Evolutionary conservation across 495 filamentous ascomycete species (phyloP).

Genomic region (Haplographium delicatum): DNA sequence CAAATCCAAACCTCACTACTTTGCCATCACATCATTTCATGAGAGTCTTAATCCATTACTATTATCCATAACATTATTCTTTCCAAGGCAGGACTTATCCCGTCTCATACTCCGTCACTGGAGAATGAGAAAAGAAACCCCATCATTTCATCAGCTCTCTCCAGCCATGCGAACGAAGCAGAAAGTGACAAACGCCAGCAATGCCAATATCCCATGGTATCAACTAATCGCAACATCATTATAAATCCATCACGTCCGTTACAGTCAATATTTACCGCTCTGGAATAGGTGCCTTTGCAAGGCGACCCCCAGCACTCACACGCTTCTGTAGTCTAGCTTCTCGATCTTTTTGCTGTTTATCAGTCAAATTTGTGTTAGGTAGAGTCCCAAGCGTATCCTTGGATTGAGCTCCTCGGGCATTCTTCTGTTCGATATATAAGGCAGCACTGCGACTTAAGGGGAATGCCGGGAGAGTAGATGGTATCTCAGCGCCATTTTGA

Average conservation of each 20-base stretch:
- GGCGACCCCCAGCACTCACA: conserved; percentile 54
- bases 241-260: conserved; percentile 2
- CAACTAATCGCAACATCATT: conserved; percentile 20
- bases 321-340: conserved; percentile 55
- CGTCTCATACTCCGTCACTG: not conserved
- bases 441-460: conserved; percentile 71
- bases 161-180: conserved; percentile 14
- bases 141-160: not conserved
- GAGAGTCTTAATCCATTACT: conserved; percentile 14
- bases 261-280: conserved; percentile 30
- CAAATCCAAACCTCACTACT: not conserved
- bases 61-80: conserved; percentile 19
- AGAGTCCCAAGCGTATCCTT: conserved; percentile 15
- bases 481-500: conserved; percentile 91
- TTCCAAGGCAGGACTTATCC: conserved; percentile 14
- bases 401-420: conserved; percentile 31
- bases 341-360: conserved; percentile 30
- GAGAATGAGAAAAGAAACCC: not conserved
- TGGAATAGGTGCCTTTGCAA: conserved; percentile 53
- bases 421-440: conserved; percentile 80
- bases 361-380: conserved; percentile 10
- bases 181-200: conserved; percentile 21
- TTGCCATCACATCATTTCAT: not conserved
- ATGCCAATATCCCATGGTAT: conserved; percentile 24
- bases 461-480: conserved; percentile 63